Base-by-base conservation (phyloP, 2,329 filamentous ascomycete genomes). In the Fusarium incarnatum region DNA sequence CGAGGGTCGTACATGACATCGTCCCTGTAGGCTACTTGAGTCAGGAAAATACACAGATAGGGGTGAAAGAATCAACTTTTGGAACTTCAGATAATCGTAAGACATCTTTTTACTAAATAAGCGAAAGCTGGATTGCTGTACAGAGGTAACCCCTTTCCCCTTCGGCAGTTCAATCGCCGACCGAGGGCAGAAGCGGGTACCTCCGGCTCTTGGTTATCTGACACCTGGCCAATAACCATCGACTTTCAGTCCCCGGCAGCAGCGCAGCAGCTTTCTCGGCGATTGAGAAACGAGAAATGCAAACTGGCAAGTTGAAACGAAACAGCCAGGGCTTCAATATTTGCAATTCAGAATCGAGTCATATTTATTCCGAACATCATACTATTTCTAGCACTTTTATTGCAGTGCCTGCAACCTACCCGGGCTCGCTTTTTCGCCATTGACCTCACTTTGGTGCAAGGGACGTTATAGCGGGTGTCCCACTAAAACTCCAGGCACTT, bases 101-200 rank as follows among this genome's bases (percentile, higher is more conserved):
- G 34, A 37, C 34, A 37, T 12, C 3, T 12, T 37, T n/a, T n/a
- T 1, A n/a, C 18, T 37, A 37, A 37, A 37, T 37, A 37, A n/a
- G 18, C 18, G 34, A 37, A 12, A 4, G 18, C 0, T 4, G 34
- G 18, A 12, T n/a, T n/a, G 34, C 2, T 37, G 6, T n/a, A 37
- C 18, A 37, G 4, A n/a, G 10, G 18, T 0, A 1, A 12, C 18
- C 6, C 34, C 34, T 37, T 20, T 22, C 23, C 11, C 42, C 42
- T 34, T 42, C 42, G 30, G 54, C 30, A 56, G 23, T 56, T 56
- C 44, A 56, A 28, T 56, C 54, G 44, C 54, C 54, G 54, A 55
- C 20, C n/a, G 2, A 16, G 49, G 49, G 49, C 22, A 28, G 32
- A 40, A 40, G 54, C 44, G 44, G 54, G 37, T 27, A 40, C 27